Conservation (phyloP, 768 basidiomycete genomes). For the Stropharia rugosoannulata region DNA sequence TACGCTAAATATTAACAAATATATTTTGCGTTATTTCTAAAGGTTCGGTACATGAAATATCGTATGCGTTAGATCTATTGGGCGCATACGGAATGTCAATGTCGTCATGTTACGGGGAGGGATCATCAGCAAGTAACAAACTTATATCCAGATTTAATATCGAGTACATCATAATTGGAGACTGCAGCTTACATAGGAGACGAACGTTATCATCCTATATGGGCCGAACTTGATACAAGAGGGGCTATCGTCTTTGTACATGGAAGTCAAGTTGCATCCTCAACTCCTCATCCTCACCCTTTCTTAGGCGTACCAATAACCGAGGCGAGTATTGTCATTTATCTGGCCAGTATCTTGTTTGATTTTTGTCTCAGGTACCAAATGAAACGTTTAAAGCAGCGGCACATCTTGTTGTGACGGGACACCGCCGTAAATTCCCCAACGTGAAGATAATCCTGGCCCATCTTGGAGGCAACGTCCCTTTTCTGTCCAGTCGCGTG, state of each 20-base stretch:
- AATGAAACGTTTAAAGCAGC: slow-evolving; percentile 85
- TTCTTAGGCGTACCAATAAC: slow-evolving; percentile 67
- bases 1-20: neutral
- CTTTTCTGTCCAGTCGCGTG: slow-evolving; percentile 65
- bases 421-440: slow-evolving; percentile 60
- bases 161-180: slow-evolving; percentile 62
- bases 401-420: slow-evolving; percentile 72
- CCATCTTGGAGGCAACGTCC: slow-evolving; percentile 71
- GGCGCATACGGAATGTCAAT: slow-evolving; percentile 64
- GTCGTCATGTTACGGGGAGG: slow-evolving; percentile 66
- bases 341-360: slow-evolving; percentile 1
- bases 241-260: slow-evolving; percentile 69
- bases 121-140: slow-evolving; percentile 46
- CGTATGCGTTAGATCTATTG: slow-evolving; percentile 59
- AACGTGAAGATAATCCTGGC: slow-evolving; percentile 66
- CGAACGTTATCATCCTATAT: slow-evolving; percentile 61
- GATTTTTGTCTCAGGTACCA: slow-evolving; percentile 50
- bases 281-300: slow-evolving; percentile 61
- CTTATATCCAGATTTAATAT: neutral
- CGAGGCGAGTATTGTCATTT: slow-evolving; percentile 42
- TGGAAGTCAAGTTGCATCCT: slow-evolving; percentile 64
- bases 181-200: slow-evolving; percentile 78
- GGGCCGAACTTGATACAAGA: slow-evolving; percentile 66
- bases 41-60: slow-evolving; percentile 64
- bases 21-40: neutral